phyloP scores from a whole-genome alignment of 1,139 yeast species.

The Pichia sp. region DNA sequence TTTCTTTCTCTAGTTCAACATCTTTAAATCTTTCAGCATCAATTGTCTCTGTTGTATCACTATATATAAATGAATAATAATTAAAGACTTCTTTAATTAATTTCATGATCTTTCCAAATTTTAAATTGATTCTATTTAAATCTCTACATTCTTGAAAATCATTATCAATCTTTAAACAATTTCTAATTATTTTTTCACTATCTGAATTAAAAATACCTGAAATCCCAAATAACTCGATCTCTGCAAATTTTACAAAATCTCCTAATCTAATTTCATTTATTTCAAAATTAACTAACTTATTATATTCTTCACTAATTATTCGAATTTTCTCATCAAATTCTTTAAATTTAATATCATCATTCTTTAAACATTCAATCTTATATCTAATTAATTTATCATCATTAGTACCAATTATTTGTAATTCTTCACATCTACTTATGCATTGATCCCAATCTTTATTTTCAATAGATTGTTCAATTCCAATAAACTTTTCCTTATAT shows the following conservation, averaged over 20 bases:
- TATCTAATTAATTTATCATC: conserved; percentile 25
- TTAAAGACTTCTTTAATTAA: conserved; percentile 22
- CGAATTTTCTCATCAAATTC: conserved; percentile 14
- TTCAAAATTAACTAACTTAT: conserved; percentile 19
- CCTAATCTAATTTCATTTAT: conserved; percentile 15
- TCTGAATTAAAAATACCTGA: conserved; percentile 11
- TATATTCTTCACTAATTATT: conserved; percentile 21
- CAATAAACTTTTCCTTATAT: not conserved
- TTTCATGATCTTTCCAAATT: conserved; percentile 20
- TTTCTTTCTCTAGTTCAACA: conserved; percentile 20
- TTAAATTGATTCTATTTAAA: conserved; percentile 37
- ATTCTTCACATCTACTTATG: conserved; percentile 21
- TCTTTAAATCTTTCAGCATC: conserved; percentile 23
- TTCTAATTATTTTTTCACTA: conserved; percentile 29
- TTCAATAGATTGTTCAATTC: not conserved
- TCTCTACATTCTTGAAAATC: conserved; percentile 53
- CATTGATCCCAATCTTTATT: conserved; percentile 24
- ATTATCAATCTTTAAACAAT: conserved; percentile 64
- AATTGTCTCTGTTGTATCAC: conserved; percentile 16
- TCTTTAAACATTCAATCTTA: conserved; percentile 25
- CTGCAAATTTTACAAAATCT: conserved; percentile 21
- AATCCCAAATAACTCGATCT: conserved; percentile 23
- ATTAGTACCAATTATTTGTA: conserved; percentile 28
- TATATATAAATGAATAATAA: conserved; percentile 28
- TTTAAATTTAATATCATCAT: conserved; percentile 11